Percentiles rank a stretch among this genome's conserved stretches.
These are phyloP conservation scores for Trypanosoma theileri DNA, from an alignment of 208 protist species.

Conservation along the genomic window DNA sequence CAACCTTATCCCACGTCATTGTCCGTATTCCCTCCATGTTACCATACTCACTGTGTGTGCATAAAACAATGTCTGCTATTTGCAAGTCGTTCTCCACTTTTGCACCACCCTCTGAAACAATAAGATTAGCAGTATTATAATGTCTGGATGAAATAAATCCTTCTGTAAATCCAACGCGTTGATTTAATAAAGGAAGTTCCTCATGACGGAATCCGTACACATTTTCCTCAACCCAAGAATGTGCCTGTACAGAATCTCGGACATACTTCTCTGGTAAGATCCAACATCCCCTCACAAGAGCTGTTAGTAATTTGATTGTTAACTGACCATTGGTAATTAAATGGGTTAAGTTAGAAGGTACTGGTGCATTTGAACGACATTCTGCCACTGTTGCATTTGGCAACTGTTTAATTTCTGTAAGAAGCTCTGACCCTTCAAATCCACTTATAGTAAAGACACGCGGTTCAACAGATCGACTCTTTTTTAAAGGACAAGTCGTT, in stretches of 20 bases:
- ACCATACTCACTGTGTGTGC: conserved; percentile 58
- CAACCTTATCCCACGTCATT: conserved; percentile 81
- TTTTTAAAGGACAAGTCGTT: conserved; percentile 13
- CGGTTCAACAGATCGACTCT: conserved; percentile 63
- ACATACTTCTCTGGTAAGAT: conserved; percentile 80
- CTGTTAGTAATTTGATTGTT: conserved; percentile 86
- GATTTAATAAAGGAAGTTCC: conserved; percentile 63
- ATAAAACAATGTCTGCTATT: conserved; percentile 76
- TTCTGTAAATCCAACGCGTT: conserved; percentile 61
- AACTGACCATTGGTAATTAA: conserved; percentile 85
- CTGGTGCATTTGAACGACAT: conserved; percentile 78
- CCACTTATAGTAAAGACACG: conserved; percentile 85
- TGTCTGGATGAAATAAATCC: conserved; percentile 68
- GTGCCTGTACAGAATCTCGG: conserved; percentile 48
- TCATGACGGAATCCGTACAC: conserved; percentile 87
- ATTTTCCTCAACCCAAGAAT: conserved; percentile 61
- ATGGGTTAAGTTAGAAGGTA: conserved; percentile 85
- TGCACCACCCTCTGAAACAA: conserved; percentile 74
- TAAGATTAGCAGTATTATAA: conserved; percentile 63
- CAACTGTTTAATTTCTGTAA: conserved; percentile 62
- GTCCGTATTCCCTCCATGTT: conserved; percentile 22
- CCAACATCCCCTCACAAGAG: conserved; percentile 87
- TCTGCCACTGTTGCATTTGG: conserved; percentile 78
- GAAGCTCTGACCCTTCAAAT: conserved; percentile 69
- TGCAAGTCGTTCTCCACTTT: conserved; percentile 38